Base-by-base conservation (phyloP, 257 asterid genomes). In the Rauvolfia tetraphylla region DNA sequence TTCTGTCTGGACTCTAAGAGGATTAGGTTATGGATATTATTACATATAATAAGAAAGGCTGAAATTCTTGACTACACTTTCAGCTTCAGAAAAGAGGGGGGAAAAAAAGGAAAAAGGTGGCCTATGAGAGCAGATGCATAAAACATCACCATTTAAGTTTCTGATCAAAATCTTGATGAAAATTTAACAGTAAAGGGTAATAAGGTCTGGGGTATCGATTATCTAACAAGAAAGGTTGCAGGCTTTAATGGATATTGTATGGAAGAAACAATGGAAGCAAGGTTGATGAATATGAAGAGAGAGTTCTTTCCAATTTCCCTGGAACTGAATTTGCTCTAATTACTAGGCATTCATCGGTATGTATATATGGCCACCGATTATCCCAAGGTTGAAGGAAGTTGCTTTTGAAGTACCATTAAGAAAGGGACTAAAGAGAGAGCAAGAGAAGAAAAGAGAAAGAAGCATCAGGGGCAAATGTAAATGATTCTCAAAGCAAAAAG, bases 401-500 rank as follows among this genome's bases (percentile, higher is more conserved):
- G 67, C 36, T 61, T 61, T 9, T 61, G 68, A 31, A 61, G 39
- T 29, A 61, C 39, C 41, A 61, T 61, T 29, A 8, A 72, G 42
- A 58, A 63, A 42, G 49, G 38, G 39, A 31, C 33, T 0, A 17
- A 25, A 58, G 57, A 73, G 18, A 66, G 31, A 20, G 31, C 17
- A 3, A 46, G n/a, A 27, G 67, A 20, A 42, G 44, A 5, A 59
- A 51, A 15, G 46, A 44, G 62, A 61, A 62, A 42, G 48, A 31
- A 75, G 31, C 18, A 44, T 31, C 23, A 62, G 46, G 72, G 54
- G 62, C 72, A 62, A 20, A 29, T 46, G 63, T 48, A 31, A 31
- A 62, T 63, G 36, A 62, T 31, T 46, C 71, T 27, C 25, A 62
- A 75, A 62, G 72, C 27, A 61, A 75, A 56, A 62, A 73, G 54